Base-by-base conservation (phyloP, 2,329 filamentous ascomycete species). In the Neurospora crassa region DNA sequence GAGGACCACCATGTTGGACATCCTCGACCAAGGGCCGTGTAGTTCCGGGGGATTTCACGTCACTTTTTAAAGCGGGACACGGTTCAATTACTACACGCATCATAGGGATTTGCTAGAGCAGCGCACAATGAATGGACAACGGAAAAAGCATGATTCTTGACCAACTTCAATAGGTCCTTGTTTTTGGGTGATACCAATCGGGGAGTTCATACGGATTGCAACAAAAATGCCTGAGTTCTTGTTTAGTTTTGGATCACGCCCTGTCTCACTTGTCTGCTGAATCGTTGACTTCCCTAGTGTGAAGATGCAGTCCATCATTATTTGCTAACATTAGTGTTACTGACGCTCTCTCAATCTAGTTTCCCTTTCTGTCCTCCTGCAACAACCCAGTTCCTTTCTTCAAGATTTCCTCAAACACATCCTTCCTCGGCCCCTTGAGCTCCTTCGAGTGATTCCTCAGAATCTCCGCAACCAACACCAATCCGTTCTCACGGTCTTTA, bases 401-500 rank as follows among this genome's bases (percentile, higher is more conserved):
- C 63, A 90, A 76, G 47, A 89, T 77, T 69, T 82, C 81, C 71
- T 84, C 82, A 71, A 89, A 82, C n/a, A 82, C 76, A 16, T 75
- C 78, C 67, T 78, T 78, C 40, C 81, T 80, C 72, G 79, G 77
- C 1, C 81, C 74, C 1, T 83, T 78, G 74, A 88, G 76, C 7
- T 81, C 79, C 1, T 79, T 77, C 0, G 81, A 79, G 20, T 81
- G 80, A 67, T 81, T 82, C 75, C 82, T 83, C 53, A 89, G 75
- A 70, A 91, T 75, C 78, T 89, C 85, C 1, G 84, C 84, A 3
- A 89, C 82, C 71, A 91, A 78, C 0, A 90, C 86, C 29, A 91
- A 79, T 0, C 84, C 87, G 73, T 91, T 91, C 77, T 90, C 88
- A 10, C 87, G 82, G 75, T 90, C 88, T 72, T 82, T 82, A 1